These are phyloP conservation scores for Aplosporella prunicola DNA, from an alignment of 2,329 filamentous ascomycete species.

Conservation along the genomic window DNA sequence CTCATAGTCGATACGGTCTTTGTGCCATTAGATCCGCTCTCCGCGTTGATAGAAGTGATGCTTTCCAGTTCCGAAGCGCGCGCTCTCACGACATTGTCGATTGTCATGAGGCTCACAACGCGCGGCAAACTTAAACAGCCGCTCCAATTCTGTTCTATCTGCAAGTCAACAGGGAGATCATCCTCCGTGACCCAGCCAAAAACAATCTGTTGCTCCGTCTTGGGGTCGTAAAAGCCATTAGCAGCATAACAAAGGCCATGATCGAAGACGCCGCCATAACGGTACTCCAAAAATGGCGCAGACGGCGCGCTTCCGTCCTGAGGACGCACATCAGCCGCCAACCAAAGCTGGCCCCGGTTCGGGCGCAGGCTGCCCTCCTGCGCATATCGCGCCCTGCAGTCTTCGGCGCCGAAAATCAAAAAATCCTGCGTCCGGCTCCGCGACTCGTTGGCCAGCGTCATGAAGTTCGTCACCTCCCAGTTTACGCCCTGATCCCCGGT, in stretches of 20 bases:
- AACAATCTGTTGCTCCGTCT: conserved; percentile 32
- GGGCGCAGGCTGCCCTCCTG: conserved; percentile 3
- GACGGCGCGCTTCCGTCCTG: neutral
- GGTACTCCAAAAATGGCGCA: conserved; percentile 20
- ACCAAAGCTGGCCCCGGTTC: conserved; percentile 35
- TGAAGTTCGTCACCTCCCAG: conserved; percentile 43
- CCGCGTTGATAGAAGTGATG: conserved; percentile 32
- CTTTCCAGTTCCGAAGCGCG: conserved; percentile 27
- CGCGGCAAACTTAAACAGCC: conserved; percentile 40
- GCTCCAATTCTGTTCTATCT: conserved; percentile 41
- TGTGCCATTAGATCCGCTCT: conserved; percentile 17
- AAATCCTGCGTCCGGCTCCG: conserved; percentile 29
- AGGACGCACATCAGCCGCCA: conserved; percentile 27
- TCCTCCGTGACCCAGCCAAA: conserved; percentile 46
- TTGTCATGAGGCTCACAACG: conserved; percentile 32
- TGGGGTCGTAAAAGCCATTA: conserved; percentile 40
- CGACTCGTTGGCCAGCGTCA: conserved; percentile 27
- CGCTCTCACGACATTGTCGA: conserved; percentile 29
- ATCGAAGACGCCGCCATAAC: conserved; percentile 39
- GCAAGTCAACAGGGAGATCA: conserved; percentile 35
- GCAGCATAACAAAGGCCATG: conserved; percentile 42
- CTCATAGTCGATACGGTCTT: conserved; percentile 37
- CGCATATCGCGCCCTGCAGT: conserved; percentile 21
- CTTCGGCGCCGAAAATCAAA: conserved; percentile 40
- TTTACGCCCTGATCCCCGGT: conserved; percentile 43